phyloP scores from a whole-genome alignment of 192 early-diverging fungal genomes.

The Pilaira anomala region DNA sequence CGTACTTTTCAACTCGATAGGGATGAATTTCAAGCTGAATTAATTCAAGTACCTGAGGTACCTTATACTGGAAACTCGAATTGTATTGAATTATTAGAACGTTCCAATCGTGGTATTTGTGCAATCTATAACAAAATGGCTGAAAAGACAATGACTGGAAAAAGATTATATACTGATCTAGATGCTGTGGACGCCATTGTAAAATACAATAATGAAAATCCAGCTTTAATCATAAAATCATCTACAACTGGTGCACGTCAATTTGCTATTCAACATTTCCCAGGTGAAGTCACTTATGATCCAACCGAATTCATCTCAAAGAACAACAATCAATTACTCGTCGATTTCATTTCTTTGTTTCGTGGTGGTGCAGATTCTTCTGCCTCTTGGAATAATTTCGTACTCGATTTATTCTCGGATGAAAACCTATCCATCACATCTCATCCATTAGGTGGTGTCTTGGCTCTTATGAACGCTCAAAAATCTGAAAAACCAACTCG shows the following conservation, averaged over 20 bases:
- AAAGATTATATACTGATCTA: constrained; percentile 39
- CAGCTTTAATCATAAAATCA: constrained; percentile 35
- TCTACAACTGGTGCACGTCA: constrained; percentile 22
- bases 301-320: constrained; percentile 67
- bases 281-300: constrained; percentile 70
- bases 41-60: constrained; percentile 50
- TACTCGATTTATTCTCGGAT: constrained; percentile 69
- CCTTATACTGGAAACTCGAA: constrained; percentile 56
- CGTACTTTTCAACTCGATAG: constrained; percentile 48
- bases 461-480: constrained; percentile 68
- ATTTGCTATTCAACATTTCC: constrained; percentile 75
- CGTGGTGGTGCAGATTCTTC: constrained; percentile 51
- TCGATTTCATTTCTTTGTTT: constrained; percentile 85
- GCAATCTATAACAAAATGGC: constrained; percentile 42
- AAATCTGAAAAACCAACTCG: constrained; percentile 67
- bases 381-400: constrained; percentile 67
- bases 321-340: constrained; percentile 64
- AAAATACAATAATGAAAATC: constrained; percentile 31
- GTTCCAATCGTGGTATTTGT: constrained; percentile 45
- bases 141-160: constrained; percentile 30
- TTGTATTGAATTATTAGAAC: constrained; percentile 51
- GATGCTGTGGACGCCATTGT: constrained; percentile 30
- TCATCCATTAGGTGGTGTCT: constrained; percentile 66
- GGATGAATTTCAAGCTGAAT: constrained; percentile 50
- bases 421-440: constrained; percentile 63